phyloP scores from a whole-genome alignment of 1,139 yeast genomes.

The Meyerozyma guilliermondii region DNA sequence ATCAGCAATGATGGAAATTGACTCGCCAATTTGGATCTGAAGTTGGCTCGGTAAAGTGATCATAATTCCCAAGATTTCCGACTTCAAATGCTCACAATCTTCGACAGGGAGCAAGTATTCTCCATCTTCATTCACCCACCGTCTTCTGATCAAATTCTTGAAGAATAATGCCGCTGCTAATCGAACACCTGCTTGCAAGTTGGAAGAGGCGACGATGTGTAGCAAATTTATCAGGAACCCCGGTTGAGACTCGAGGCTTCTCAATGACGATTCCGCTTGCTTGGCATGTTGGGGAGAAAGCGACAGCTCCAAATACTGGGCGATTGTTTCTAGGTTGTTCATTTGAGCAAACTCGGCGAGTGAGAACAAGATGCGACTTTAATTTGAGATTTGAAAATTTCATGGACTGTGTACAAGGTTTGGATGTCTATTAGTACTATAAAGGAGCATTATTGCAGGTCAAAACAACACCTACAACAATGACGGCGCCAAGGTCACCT shows the following conservation, averaged over 20 bases:
- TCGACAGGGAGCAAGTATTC: slow-evolving; percentile 54
- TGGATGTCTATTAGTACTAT: slow-evolving; percentile 2
- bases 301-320: slow-evolving; percentile 45
- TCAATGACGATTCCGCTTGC: slow-evolving; percentile 55
- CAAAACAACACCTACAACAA: slow-evolving; percentile 1
- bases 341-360: slow-evolving; percentile 5
- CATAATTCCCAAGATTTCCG: slow-evolving; percentile 79
- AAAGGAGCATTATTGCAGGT: not conserved
- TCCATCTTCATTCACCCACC: slow-evolving; percentile 91
- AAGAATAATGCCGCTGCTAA: slow-evolving; percentile 89
- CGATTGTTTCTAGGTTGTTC: slow-evolving; percentile 38
- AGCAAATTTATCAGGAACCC: slow-evolving; percentile 76
- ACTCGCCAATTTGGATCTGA: slow-evolving; percentile 90
- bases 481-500: not conserved
- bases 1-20: slow-evolving; percentile 89
- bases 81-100: slow-evolving; percentile 67
- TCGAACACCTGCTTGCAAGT: slow-evolving; percentile 53
- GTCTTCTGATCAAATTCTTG: slow-evolving; percentile 78
- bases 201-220: slow-evolving; percentile 68
- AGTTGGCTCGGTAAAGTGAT: slow-evolving; percentile 66
- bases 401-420: slow-evolving; percentile 1
- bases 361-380: slow-evolving; percentile 2
- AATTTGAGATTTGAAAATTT: not conserved
- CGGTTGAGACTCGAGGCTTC: slow-evolving; percentile 54
- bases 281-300: slow-evolving; percentile 50